phyloP scores from a whole-genome alignment of 805 yeast genomes.

The Kodamaea sagamina region DNA sequence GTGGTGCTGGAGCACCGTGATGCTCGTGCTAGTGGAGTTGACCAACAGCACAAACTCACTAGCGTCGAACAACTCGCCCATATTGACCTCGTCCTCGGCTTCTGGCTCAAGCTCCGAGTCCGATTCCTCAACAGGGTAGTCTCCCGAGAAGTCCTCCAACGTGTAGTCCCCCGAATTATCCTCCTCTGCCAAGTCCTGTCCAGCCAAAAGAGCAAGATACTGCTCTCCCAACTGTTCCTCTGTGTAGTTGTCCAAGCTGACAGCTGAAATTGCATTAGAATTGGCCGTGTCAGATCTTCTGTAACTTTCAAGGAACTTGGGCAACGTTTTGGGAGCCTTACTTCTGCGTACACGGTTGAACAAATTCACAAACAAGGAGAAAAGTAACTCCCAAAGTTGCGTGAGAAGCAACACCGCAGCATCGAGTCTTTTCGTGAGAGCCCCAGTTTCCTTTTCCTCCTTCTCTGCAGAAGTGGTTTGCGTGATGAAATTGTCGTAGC shows the following conservation, averaged over 20 bases:
- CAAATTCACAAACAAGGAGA: not conserved
- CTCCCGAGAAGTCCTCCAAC: not conserved
- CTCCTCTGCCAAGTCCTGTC: slow-evolving; percentile 16
- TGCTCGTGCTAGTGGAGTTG: slow-evolving; percentile 14
- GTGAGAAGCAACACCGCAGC: not conserved
- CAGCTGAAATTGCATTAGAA: not conserved
- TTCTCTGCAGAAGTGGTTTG: not conserved
- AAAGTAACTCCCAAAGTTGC: slow-evolving; percentile 5
- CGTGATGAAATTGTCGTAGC: slow-evolving; percentile 15
- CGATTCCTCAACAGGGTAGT: slow-evolving; percentile 7
- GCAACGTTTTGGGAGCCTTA: slow-evolving; percentile 22
- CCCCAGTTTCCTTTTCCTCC: slow-evolving; percentile 1
- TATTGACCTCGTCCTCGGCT: not conserved
- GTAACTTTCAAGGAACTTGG: slow-evolving; percentile 28
- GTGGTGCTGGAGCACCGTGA: slow-evolving; percentile 31
- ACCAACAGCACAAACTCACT: slow-evolving; percentile 30
- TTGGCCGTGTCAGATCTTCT: slow-evolving; percentile 6
- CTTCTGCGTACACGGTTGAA: slow-evolving; percentile 2
- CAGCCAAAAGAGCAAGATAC: slow-evolving; percentile 26
- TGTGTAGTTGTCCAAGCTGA: slow-evolving; percentile 19
- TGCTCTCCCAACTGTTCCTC: slow-evolving; percentile 23
- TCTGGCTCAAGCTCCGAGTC: slow-evolving; percentile 14
- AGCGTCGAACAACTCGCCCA: slow-evolving; percentile 27
- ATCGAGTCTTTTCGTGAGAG: not conserved
- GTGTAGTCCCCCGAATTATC: slow-evolving; percentile 25